Base-by-base conservation (phyloP, 2,329 filamentous ascomycete species). In the Phialocephala subalpina region DNA sequence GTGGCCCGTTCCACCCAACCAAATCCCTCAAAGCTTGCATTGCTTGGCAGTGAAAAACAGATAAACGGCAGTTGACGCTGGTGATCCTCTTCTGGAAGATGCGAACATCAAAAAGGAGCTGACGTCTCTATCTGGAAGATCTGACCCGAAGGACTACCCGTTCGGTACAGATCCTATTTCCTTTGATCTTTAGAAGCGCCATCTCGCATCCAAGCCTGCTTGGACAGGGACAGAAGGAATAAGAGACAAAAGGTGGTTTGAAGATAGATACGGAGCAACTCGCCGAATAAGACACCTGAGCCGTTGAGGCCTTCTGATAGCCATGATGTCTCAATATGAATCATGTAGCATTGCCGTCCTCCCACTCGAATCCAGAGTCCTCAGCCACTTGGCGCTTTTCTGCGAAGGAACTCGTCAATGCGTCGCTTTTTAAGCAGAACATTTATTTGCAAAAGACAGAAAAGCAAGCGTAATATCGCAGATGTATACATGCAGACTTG, bases 1-100 rank as follows among this genome's bases (percentile, higher is more conserved):
- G 35, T 27, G 29, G 29, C n/a, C 55, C 55, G 55, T 22, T 16
- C 35, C 55, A 57, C 12, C 55, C 55, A 38, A 36, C 20, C 20
- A 38, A 33, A 33, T 4, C 4, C 29, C 9, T 33, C 29, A 12
- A 38, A 36, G 55, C 18, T 16, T 5, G 33, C 33, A 16, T 35
- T 12, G 33, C 55, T 27, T 27, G 33, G 55, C 55, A 29, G 20
- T 53, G 49, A 22, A 18, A 29, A 52, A 27, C 2, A 52, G 27
- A 52, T 52, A 29, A 29, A 27, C 16, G 11, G 20, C 18, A 29
- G 14, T 56, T 56, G 29, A 35, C 53, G 53, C 53, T 56, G 53
- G 27, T 38, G 27, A 36, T 36, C 29, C 29, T n/a, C n/a, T 56
- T 56, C 2, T 20, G 35, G 53, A 38, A 36, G 2, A 16, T 35